phyloP scores from a whole-genome alignment of 169 alveolate genomes.

The Plasmodium gaboni region DNA sequence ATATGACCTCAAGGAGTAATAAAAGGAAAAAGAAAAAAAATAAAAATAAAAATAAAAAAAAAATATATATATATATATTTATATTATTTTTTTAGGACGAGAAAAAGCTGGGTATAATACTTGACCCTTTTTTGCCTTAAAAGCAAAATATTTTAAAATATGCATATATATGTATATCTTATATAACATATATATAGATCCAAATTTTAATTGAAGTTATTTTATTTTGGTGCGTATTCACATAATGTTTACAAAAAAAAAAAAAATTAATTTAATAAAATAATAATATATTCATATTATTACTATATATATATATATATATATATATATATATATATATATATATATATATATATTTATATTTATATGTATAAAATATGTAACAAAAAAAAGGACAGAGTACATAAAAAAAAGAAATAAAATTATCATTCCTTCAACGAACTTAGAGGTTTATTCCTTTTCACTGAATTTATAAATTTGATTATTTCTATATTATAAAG shows the following conservation, averaged over 20 bases:
- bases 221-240: too few relatives aligned
- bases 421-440: constrained; percentile 27
- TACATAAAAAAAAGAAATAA: background rate
- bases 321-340: background rate
- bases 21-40: too few relatives aligned
- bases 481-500: constrained; percentile 59
- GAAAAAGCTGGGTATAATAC: constrained; percentile 46
- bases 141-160: too few relatives aligned
- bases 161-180: too few relatives aligned
- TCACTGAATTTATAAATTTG: constrained; percentile 56
- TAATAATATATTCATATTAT: too few relatives aligned
- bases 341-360: background rate
- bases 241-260: too few relatives aligned
- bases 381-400: background rate
- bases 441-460: constrained; percentile 45
- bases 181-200: too few relatives aligned
- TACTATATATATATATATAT: background rate
- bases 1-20: constrained; percentile 48
- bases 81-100: constrained; percentile 24
- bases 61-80: constrained; percentile 1
- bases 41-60: too few relatives aligned
- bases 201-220: too few relatives aligned
- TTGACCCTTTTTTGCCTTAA: too few relatives aligned
- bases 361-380: too few relatives aligned
- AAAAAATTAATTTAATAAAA: too few relatives aligned